Evolutionary conservation across 2,329 filamentous ascomycete genomes (phyloP).

Genomic region (Alternaria conjuncta): DNA sequence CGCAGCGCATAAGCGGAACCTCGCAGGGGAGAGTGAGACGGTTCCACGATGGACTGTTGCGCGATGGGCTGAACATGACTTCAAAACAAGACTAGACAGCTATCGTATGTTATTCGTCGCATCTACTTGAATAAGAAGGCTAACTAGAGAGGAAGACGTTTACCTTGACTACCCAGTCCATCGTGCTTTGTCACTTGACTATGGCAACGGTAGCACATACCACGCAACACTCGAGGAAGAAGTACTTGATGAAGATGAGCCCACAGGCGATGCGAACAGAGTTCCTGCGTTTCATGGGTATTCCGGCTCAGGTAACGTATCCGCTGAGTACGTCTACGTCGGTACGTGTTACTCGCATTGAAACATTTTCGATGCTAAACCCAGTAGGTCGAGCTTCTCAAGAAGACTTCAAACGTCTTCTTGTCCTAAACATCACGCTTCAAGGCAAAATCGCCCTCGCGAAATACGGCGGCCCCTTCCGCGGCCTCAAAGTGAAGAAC

Average conservation of each 20-base stretch:
- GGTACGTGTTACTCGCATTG: conserved; percentile 25
- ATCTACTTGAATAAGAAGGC: too few species aligned
- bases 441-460: conserved; percentile 56
- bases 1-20: conserved; percentile 34
- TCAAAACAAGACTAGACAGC: conserved; percentile 39
- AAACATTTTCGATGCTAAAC: neutral
- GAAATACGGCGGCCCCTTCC: conserved; percentile 53
- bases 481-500: conserved; percentile 57
- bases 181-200: conserved; percentile 39
- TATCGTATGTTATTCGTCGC: conserved; percentile 29
- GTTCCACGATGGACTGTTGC: conserved; percentile 49
- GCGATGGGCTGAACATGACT: conserved; percentile 38
- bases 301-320: conserved; percentile 52
- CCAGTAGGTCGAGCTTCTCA: conserved; percentile 33
- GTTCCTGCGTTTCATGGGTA: conserved; percentile 58
- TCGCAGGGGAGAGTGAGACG: conserved; percentile 40
- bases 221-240: conserved; percentile 39
- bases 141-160: neutral
- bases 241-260: conserved; percentile 38
- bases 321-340: conserved; percentile 56
- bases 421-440: conserved; percentile 50
- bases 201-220: conserved; percentile 38
- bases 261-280: conserved; percentile 42
- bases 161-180: conserved; percentile 45
- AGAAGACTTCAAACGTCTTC: conserved; percentile 52